These are phyloP conservation scores for Rhizopus microsporus DNA, from an alignment of 371 early-diverging fungal species.

Conservation along the genomic window DNA sequence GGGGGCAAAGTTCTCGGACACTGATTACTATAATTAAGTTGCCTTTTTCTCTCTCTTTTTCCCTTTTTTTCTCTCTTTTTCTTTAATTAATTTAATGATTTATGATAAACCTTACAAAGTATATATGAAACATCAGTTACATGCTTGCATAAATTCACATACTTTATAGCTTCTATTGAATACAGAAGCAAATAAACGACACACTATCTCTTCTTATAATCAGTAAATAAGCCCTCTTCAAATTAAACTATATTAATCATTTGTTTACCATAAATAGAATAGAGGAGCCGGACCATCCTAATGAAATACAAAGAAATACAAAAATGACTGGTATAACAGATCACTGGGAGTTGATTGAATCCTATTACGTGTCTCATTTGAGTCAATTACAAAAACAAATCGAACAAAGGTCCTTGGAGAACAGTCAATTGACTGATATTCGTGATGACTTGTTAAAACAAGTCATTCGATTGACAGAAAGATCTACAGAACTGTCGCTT, in stretches of 20 bases:
- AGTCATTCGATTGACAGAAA: slow-evolving; percentile 21
- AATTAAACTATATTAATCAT: too few species aligned
- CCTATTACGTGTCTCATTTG: slow-evolving; percentile 11
- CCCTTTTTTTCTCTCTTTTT: too few species aligned
- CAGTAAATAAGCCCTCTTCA: too few species aligned
- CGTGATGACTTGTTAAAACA: slow-evolving; percentile 23
- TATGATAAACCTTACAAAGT: too few species aligned
- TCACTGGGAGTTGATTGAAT: slow-evolving; percentile 26
- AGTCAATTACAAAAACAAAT: slow-evolving; percentile 19
- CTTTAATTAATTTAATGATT: too few species aligned
- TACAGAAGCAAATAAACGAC: neutral
- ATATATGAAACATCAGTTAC: too few species aligned
- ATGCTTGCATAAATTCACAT: too few species aligned
- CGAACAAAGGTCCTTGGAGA: slow-evolving; percentile 13
- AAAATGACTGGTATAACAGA: neutral
- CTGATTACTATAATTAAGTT: too few species aligned
- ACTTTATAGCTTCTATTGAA: too few species aligned
- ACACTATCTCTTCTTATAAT: neutral
- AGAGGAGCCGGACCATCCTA: neutral
- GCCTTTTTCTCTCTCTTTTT: too few species aligned
- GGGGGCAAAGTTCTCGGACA: too few species aligned
- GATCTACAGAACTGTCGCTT: slow-evolving; percentile 12
- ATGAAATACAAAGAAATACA: neutral
- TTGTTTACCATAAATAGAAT: neutral
- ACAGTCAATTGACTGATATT: slow-evolving; percentile 12